Percentiles rank a stretch among this genome's conserved stretches.
Evolutionary conservation across 2,329 filamentous ascomycete genomes (phyloP).

Genomic region (Calonectria multiphialidica): DNA sequence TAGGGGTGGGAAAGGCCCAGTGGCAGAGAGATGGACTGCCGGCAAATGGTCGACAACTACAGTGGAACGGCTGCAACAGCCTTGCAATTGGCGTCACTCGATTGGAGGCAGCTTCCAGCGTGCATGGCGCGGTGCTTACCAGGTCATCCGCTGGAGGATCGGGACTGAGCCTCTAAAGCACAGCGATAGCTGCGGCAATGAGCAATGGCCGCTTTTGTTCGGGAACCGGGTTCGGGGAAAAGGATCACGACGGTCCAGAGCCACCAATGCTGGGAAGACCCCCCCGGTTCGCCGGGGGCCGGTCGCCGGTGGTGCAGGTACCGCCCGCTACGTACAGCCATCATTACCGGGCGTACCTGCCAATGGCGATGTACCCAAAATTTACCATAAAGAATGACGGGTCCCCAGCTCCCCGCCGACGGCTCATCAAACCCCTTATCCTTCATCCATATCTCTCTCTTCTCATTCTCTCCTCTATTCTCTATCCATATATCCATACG

Average conservation of each 20-base stretch:
- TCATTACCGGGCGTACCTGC: constrained; percentile 29
- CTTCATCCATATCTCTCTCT: constrained; percentile 30
- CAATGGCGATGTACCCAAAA: constrained; percentile 38
- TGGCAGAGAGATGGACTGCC: constrained; percentile 18
- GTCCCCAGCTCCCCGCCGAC: constrained; percentile 39
- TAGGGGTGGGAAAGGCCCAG: constrained; percentile 31
- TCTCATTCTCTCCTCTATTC: constrained; percentile 23
- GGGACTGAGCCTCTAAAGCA: constrained; percentile 11
- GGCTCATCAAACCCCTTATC: constrained; percentile 36
- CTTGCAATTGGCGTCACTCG: neutral
- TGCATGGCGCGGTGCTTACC: neutral
- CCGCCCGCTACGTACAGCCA: constrained; percentile 34
- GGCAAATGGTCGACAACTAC: constrained; percentile 16
- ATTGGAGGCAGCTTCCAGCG: constrained; percentile 1
- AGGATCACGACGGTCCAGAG: constrained; percentile 41
- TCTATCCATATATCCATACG: constrained; percentile 10
- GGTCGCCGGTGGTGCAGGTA: constrained; percentile 42
- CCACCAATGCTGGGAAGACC: constrained; percentile 25
- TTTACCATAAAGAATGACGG: constrained; percentile 44
- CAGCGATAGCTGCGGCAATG: neutral
- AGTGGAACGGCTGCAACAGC: constrained; percentile 19
- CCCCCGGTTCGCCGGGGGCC: constrained; percentile 45
- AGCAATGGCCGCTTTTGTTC: constrained; percentile 34
- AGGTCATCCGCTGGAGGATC: constrained; percentile 1
- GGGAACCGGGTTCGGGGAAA: constrained; percentile 45